Evolutionary conservation across 2,329 filamentous ascomycete genomes (phyloP).

Genomic region (Aschersonia sp.): DNA sequence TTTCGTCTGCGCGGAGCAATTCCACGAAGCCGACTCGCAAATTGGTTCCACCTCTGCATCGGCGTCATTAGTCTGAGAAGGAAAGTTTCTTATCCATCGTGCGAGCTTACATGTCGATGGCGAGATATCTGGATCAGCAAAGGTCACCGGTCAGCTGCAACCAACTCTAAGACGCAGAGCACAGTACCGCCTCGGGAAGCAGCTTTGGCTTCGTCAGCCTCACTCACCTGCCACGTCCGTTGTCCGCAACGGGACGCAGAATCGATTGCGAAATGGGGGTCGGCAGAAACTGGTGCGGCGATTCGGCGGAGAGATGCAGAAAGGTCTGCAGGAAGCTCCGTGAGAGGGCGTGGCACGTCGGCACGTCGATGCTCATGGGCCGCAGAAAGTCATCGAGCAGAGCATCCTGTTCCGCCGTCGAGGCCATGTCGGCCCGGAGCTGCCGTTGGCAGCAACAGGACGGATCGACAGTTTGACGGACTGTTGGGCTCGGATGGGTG

Average conservation of each 20-base stretch:
- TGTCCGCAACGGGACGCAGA: constrained; percentile 29
- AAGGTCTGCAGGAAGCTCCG: constrained; percentile 32
- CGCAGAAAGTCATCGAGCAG: constrained; percentile 29
- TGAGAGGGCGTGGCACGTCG: constrained; percentile 31
- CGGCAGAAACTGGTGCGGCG: constrained; percentile 40
- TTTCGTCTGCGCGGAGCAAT: constrained; percentile 22
- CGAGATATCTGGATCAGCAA: constrained; percentile 32
- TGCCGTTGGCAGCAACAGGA: not conserved
- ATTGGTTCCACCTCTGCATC: constrained; percentile 50
- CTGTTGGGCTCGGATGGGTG: not conserved
- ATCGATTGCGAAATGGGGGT: constrained; percentile 48
- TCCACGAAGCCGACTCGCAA: constrained; percentile 55
- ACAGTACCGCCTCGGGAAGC: not conserved
- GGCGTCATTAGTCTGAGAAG: not conserved
- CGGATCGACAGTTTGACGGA: not conserved
- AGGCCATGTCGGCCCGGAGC: constrained; percentile 1
- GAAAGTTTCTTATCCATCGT: not conserved
- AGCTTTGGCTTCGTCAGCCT: not conserved
- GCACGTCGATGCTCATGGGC: constrained; percentile 33
- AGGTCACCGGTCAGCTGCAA: not conserved
- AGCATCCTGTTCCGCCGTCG: constrained; percentile 2
- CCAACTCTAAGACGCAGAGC: too few relatives aligned
- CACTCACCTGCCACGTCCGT: constrained; percentile 34
- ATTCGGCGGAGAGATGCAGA: constrained; percentile 33
- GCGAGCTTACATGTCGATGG: constrained; percentile 47